Conservation (phyloP, 2,329 filamentous ascomycete species). For the Macrophomina phaseolina region DNA sequence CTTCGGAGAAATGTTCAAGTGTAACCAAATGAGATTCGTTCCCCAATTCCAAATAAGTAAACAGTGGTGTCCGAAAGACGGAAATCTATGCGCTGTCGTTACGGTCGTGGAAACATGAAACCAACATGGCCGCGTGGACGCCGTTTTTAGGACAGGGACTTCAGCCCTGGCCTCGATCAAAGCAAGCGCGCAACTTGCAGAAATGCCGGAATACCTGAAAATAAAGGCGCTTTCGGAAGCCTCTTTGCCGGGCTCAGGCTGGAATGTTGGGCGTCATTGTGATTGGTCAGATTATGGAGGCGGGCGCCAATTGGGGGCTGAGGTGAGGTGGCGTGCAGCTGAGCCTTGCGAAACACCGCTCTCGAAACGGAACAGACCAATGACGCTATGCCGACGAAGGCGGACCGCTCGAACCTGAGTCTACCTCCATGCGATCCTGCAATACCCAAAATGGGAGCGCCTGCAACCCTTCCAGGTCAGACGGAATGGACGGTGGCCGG, state of each 20-base stretch:
- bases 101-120: constrained; percentile 24
- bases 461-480: constrained; percentile 44
- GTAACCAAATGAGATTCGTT: constrained; percentile 16
- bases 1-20: background rate
- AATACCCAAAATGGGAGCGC: constrained; percentile 46
- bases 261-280: background rate
- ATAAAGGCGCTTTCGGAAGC: constrained; percentile 7
- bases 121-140: background rate
- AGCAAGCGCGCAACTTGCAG: constrained; percentile 1
- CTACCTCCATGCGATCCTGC: constrained; percentile 33
- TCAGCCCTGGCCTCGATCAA: background rate
- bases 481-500: constrained; percentile 45
- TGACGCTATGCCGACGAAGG: constrained; percentile 8
- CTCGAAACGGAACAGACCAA: background rate
- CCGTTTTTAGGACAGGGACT: background rate
- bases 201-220: background rate
- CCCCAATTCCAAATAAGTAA: background rate
- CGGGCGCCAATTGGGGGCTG: constrained; percentile 9
- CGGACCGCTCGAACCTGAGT: constrained; percentile 26
- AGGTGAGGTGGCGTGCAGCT: constrained; percentile 8
- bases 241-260: background rate
- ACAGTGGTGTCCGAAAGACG: background rate
- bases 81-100: constrained; percentile 22
- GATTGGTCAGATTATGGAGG: background rate
- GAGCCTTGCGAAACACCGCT: background rate